Conservation (phyloP, 1,284 basidiomycete genomes). For the Ustilago loliicola region DNA sequence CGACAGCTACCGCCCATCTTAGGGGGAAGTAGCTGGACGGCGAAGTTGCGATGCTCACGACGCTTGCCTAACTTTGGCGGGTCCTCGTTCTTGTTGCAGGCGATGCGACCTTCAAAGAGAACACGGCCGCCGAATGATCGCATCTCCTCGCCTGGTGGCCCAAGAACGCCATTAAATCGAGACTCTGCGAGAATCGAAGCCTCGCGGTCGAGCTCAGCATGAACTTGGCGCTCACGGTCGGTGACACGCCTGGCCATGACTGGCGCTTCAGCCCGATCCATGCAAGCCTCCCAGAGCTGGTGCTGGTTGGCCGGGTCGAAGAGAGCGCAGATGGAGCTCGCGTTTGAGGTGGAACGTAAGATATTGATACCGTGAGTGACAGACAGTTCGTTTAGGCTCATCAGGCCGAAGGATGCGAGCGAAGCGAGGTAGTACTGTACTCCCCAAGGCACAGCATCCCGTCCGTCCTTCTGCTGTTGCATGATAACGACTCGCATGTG, state of each 20-base stretch:
- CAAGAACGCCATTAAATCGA: slow-evolving; percentile 30
- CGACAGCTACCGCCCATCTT: slow-evolving; percentile 41
- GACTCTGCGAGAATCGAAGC: slow-evolving; percentile 7
- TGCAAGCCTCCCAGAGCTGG: slow-evolving; percentile 16
- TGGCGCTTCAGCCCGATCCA: not conserved
- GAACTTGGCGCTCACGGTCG: slow-evolving; percentile 21
- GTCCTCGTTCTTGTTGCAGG: slow-evolving; percentile 9
- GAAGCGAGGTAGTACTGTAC: slow-evolving; percentile 40
- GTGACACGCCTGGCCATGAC: slow-evolving; percentile 25
- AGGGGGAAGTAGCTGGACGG: slow-evolving; percentile 34
- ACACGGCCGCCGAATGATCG: slow-evolving; percentile 36
- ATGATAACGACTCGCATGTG: slow-evolving; percentile 23
- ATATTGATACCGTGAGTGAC: slow-evolving; percentile 18
- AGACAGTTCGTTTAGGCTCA: slow-evolving; percentile 28
- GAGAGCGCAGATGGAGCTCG: slow-evolving; percentile 20
- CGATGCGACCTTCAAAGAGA: slow-evolving; percentile 36
- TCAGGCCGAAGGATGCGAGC: slow-evolving; percentile 18
- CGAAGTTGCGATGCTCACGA: slow-evolving; percentile 13
- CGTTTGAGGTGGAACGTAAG: slow-evolving; percentile 25
- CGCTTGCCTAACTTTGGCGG: not conserved
- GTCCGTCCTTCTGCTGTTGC: slow-evolving; percentile 19
- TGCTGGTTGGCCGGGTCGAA: slow-evolving; percentile 21
- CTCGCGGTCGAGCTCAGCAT: slow-evolving; percentile 43
- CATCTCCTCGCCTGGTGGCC: slow-evolving; percentile 39
- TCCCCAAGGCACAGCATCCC: slow-evolving; percentile 34